Evolutionary conservation across 257 asterid species (phyloP).

Genomic region (Jacaranda mimosifolia): DNA sequence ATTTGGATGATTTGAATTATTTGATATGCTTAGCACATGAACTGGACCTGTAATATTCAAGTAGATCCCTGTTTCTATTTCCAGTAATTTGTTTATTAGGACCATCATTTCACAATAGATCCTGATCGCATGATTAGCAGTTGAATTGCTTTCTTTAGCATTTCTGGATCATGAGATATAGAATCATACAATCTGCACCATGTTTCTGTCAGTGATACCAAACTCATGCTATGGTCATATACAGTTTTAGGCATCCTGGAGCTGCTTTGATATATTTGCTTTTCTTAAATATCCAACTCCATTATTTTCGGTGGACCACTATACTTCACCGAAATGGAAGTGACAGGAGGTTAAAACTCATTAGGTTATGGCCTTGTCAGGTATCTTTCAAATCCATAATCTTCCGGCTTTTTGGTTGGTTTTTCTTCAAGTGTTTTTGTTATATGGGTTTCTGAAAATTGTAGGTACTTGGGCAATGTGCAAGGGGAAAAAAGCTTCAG

Average conservation of each 20-base stretch:
- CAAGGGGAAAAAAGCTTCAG: conserved; percentile 41
- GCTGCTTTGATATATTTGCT: conserved; percentile 1
- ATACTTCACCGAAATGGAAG: conserved; percentile 60
- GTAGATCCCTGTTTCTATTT: conserved; percentile 31
- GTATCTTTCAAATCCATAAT: conserved; percentile 37
- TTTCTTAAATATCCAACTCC: background rate
- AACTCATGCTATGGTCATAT: background rate
- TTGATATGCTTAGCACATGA: conserved; percentile 14
- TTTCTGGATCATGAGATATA: conserved; percentile 6
- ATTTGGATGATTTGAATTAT: conserved; percentile 22
- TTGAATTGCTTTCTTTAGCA: conserved; percentile 11
- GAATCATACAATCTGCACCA: conserved; percentile 8
- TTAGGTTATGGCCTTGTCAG: conserved; percentile 70
- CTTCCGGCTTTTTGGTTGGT: background rate
- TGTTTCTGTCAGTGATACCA: conserved; percentile 9
- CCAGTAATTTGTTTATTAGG: conserved; percentile 3
- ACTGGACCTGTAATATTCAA: background rate
- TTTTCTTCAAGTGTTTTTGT: conserved; percentile 2
- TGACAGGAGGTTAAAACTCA: conserved; percentile 62
- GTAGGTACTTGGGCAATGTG: conserved; percentile 64
- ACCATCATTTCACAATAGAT: conserved; percentile 9
- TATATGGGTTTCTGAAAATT: conserved; percentile 18
- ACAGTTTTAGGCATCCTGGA: conserved; percentile 12
- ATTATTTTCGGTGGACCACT: conserved; percentile 41
- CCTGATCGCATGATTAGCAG: background rate